phyloP scores from a whole-genome alignment of 768 basidiomycete genomes.

The Collybia nuda region DNA sequence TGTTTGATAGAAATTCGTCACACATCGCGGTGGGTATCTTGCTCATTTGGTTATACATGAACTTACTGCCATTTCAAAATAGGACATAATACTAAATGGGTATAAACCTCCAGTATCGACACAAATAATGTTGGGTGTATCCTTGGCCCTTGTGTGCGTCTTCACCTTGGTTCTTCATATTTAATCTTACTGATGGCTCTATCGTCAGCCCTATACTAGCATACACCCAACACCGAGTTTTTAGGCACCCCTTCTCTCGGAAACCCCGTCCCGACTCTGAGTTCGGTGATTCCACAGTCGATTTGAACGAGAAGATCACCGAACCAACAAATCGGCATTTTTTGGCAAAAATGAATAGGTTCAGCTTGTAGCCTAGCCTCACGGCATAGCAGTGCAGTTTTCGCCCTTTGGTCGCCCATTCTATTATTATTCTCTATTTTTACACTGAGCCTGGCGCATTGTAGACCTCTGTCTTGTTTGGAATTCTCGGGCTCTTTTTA shows the following conservation, averaged over 20 bases:
- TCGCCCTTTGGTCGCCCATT: no score
- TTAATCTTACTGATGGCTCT: background rate
- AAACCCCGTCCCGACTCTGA: constrained; percentile 15
- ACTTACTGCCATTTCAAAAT: constrained; percentile 4
- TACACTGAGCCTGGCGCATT: no score
- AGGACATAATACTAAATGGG: constrained; percentile 48
- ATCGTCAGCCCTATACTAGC: constrained; percentile 49
- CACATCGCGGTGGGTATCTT: constrained; percentile 48
- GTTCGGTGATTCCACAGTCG: background rate
- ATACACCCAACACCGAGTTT: constrained; percentile 50
- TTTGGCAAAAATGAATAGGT: no score
- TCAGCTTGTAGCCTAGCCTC: no score
- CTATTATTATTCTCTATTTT: no score
- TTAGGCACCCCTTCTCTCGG: constrained; percentile 49
- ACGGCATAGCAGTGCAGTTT: no score
- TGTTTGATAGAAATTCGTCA: constrained; percentile 61
- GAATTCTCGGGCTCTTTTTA: no score
- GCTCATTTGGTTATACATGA: background rate
- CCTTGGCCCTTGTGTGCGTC: constrained; percentile 58
- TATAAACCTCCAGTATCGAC: constrained; percentile 53
- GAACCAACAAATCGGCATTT: no score
- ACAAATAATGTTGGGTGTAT: constrained; percentile 49
- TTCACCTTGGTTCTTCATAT: background rate
- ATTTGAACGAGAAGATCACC: no score
- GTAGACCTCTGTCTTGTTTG: no score